phyloP scores from a whole-genome alignment of 2,329 filamentous ascomycete species.

The Aspergillaceae sp. region DNA sequence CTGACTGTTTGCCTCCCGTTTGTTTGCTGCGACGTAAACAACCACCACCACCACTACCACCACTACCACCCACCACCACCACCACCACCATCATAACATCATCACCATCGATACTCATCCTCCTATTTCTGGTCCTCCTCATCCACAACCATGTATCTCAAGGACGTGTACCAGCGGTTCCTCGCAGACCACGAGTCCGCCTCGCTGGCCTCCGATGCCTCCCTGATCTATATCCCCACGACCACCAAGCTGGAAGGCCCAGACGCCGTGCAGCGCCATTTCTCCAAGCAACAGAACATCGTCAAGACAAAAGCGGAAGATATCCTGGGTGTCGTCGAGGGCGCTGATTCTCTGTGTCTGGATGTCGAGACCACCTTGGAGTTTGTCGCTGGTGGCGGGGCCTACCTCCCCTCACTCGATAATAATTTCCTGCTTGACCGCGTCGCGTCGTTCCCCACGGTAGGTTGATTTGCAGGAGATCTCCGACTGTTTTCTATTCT shows the following conservation, averaged over 20 bases:
- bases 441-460: conserved; percentile 68
- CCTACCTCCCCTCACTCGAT: conserved; percentile 80
- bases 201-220: conserved; percentile 56
- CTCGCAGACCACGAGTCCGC: conserved; percentile 51
- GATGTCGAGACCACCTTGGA: conserved; percentile 78
- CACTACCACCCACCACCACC: neutral
- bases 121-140: neutral
- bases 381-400: conserved; percentile 71
- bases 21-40: too few species aligned
- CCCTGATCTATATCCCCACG: conserved; percentile 83
- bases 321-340: conserved; percentile 65
- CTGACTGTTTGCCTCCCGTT: neutral
- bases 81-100: neutral
- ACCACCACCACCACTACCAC: too few species aligned
- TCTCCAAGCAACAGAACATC: conserved; percentile 60
- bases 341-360: conserved; percentile 57
- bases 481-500: conserved; percentile 1
- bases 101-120: conserved; percentile 1
- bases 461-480: conserved; percentile 42
- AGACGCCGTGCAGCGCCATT: conserved; percentile 73
- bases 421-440: conserved; percentile 89
- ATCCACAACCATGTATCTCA: conserved; percentile 31
- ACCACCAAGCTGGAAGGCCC: conserved; percentile 64
- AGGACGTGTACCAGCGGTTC: conserved; percentile 60
- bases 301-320: conserved; percentile 78